Conservation (phyloP, 192 early-diverging fungal genomes). For the Dissophora ornata region DNA sequence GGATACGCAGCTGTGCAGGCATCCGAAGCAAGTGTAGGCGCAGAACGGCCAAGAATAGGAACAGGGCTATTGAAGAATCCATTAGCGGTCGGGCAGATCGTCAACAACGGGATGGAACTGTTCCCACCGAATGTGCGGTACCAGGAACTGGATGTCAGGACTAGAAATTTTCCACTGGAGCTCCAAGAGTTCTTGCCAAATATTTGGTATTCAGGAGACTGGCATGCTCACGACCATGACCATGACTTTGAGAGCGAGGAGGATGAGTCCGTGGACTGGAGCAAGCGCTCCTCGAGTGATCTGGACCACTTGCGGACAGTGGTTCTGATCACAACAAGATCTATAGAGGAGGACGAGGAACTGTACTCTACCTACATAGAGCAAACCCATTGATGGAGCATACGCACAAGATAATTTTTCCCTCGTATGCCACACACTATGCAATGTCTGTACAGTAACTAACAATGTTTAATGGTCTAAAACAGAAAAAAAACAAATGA, state of each 20-base stretch:
- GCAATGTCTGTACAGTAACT: too few species aligned
- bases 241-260: not conserved
- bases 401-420: too few species aligned
- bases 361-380: conserved; percentile 63
- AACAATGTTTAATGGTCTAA: too few species aligned
- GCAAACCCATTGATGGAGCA: too few species aligned
- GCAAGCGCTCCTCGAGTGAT: not conserved
- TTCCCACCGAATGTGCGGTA: conserved; percentile 57
- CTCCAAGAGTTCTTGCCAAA: conserved; percentile 60
- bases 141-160: conserved; percentile 58
- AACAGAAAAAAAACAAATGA: too few species aligned
- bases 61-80: conserved; percentile 45
- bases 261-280: conserved; percentile 4
- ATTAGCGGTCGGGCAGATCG: conserved; percentile 58
- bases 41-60: not conserved
- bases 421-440: too few species aligned
- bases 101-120: conserved; percentile 55
- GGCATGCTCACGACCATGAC: conserved; percentile 35
- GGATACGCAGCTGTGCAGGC: too few species aligned
- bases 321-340: conserved; percentile 43
- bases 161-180: conserved; percentile 30
- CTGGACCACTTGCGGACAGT: conserved; percentile 44
- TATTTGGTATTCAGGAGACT: conserved; percentile 47
- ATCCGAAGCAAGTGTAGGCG: too few species aligned
- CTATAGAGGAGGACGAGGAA: conserved; percentile 49